Percentiles rank a stretch among this genome's conserved stretches.
phyloP scores from a whole-genome alignment of 1,139 yeast species.

The Candida pseudoviswanathii region DNA sequence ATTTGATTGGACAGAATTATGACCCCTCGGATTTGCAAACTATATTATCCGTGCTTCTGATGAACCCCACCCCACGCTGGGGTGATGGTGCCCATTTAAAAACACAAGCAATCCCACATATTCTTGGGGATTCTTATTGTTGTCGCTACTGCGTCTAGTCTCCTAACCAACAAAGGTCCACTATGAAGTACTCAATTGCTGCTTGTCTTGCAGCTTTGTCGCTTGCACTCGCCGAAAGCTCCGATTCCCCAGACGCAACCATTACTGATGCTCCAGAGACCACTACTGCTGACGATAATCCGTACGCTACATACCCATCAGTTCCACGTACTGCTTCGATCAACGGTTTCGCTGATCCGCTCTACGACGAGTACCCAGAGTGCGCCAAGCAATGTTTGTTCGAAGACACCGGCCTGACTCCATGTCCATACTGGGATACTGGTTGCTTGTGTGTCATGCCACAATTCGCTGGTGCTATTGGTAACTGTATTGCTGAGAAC shows the following conservation, averaged over 20 bases:
- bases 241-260: not conserved
- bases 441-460: constrained; percentile 42
- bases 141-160: no score
- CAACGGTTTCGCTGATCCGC: constrained; percentile 41
- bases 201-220: not conserved
- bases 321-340: constrained; percentile 37
- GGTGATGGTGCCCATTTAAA: no score
- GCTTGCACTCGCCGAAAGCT: not conserved
- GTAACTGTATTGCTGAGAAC: constrained; percentile 29
- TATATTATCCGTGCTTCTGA: no score
- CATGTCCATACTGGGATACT: constrained; percentile 41
- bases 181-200: not conserved
- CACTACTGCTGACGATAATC: constrained; percentile 10
- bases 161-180: not conserved
- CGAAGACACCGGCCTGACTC: constrained; percentile 28
- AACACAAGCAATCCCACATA: no score
- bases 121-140: no score
- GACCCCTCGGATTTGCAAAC: no score
- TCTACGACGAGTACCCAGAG: constrained; percentile 23
- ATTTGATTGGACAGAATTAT: no score
- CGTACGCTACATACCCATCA: constrained; percentile 29
- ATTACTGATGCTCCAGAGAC: constrained; percentile 7
- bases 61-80: no score
- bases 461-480: constrained; percentile 29
- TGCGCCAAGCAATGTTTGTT: constrained; percentile 27